Conservation (phyloP, 495 filamentous ascomycete species). For the Platismatia glauca region DNA sequence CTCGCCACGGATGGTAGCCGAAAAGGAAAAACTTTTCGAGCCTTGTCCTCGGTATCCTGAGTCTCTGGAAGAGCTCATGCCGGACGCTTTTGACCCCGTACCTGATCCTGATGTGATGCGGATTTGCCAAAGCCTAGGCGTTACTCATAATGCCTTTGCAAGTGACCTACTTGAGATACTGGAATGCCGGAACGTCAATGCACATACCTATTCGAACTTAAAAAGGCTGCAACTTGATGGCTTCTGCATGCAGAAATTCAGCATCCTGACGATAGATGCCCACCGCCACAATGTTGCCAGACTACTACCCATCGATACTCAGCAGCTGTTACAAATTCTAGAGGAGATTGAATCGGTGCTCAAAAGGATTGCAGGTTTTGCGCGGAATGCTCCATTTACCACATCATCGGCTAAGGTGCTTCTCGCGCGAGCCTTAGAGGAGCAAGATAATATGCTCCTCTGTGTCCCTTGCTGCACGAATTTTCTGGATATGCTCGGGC, state of each 20-base stretch:
- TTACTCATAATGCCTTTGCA: not conserved
- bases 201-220: not conserved
- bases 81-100: not conserved
- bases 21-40: not conserved
- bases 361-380: not conserved
- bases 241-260: not conserved
- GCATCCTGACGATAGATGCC: not conserved
- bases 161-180: not conserved
- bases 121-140: not conserved
- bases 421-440: not conserved
- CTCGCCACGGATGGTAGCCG: not conserved
- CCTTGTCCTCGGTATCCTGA: not conserved
- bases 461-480: not conserved
- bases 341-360: not conserved
- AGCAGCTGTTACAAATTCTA: not conserved
- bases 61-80: not conserved
- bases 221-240: not conserved
- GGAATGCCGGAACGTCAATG: not conserved
- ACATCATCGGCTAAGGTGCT: not conserved
- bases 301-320: not conserved
- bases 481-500: not conserved
- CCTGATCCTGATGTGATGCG: not conserved
- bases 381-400: not conserved
- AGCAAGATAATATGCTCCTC: not conserved
- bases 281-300: not conserved